Evolutionary conservation across 2,329 filamentous ascomycete genomes (phyloP), one percentile per base, ranked within the genome.

Genomic region (Alternaria metachromatica): DNA sequence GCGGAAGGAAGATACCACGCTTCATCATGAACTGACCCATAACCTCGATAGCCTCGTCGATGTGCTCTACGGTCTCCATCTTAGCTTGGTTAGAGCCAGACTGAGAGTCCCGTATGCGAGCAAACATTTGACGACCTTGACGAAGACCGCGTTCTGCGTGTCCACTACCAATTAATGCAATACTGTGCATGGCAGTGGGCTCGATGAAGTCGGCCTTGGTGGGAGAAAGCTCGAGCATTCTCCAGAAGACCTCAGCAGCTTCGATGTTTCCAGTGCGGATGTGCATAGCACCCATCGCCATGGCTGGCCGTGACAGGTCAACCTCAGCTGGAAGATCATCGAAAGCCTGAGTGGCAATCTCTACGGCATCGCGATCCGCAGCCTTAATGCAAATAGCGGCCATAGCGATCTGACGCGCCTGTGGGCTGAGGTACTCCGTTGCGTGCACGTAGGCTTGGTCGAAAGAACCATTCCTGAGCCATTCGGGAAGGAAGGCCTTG

Each of bases 171-270:
- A 98, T 91, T 79, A 98, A 85, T 51, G 94, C 93, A 61, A 97
- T 89, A 13, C 92, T 89, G 75, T 95, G 97, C 93, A 97, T 97
- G 61, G 92, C 88, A 12, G 93, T 91, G 23, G 94, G 92, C 82
- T 97, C 94, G 66, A 97, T 91, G 79, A 96, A 90, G 33, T 88
- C 86, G 55, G 86, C 83, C 73, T 88, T 85, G 62, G 89, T 86
- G 3, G 89, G 86, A 43, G 84, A 86, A 67, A 86, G 88, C 58
- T 85, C 83, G 45, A 97, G 84, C 60, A 92, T 84, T 57, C 88
- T 87, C 94, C 95, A 97, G 82, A 93, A 95, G 67, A 89, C 87
- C 67, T 91, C 87, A 55, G 94, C 94, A 59, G 88, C 87, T 23
- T 89, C 84, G 62, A 97, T 88, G 79, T 97, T 91, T 62, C 92